Evolutionary conservation across 2,329 filamentous ascomycete species (phyloP).

Genomic region (Penicillium psychrosexuale): DNA sequence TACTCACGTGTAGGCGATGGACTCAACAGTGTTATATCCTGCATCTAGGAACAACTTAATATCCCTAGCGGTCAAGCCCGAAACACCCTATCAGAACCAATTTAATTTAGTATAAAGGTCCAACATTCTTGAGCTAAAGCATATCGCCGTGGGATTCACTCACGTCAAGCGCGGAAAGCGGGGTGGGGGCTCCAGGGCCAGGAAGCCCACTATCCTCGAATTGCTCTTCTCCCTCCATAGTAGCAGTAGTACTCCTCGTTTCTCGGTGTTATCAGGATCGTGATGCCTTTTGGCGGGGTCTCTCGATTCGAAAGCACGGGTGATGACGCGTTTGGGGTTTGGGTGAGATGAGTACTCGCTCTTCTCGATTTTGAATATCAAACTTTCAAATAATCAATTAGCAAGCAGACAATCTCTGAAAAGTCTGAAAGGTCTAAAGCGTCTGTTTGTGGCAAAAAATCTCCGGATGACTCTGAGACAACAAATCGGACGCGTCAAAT

Average conservation of each 20-base stretch:
- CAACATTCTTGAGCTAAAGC: background rate
- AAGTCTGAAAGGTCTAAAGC: background rate
- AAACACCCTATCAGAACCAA: conserved; percentile 64
- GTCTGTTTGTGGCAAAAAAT: conserved; percentile 24
- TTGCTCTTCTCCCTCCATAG: conserved; percentile 66
- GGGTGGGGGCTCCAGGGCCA: conserved; percentile 90
- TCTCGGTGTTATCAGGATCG: too few species aligned
- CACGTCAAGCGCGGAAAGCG: conserved; percentile 82
- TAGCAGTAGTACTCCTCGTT: conserved; percentile 39
- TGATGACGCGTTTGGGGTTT: conserved; percentile 1
- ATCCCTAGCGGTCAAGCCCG: conserved; percentile 88
- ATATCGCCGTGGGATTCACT: conserved; percentile 21
- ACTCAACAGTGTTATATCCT: conserved; percentile 92
- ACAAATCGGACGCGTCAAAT: conserved; percentile 32
- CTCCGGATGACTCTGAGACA: conserved; percentile 5
- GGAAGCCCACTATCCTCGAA: conserved; percentile 71
- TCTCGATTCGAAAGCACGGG: background rate
- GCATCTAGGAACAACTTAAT: conserved; percentile 90
- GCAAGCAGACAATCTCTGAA: background rate
- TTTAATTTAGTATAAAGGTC: conserved; percentile 7
- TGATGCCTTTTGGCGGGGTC: background rate
- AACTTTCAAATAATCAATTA: background rate
- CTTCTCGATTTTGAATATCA: background rate
- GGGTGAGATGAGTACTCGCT: background rate
- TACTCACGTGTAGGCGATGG: conserved; percentile 82